Base-by-base conservation (phyloP, 495 filamentous ascomycete species). In the Hypomontagnella monticulosa region DNA sequence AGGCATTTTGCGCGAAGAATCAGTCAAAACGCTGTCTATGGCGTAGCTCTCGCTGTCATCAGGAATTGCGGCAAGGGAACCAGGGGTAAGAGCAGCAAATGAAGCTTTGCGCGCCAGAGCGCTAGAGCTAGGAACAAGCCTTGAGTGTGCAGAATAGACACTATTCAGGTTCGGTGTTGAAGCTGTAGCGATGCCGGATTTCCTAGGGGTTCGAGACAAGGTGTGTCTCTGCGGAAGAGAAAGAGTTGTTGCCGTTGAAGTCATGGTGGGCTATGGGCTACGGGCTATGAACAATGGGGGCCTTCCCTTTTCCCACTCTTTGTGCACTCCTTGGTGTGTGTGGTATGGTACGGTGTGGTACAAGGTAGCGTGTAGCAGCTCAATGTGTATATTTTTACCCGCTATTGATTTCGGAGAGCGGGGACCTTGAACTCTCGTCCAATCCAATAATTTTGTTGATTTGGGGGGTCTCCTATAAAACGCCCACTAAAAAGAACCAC, bases 41-140 rank as follows among this genome's bases (percentile, higher is more conserved):
- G 81, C 83, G 82, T 88, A 88, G 56, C 76, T 84, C 68, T 81
- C 79, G 68, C 77, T 84, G 56, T 83, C 84, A 83, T 89, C 86
- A 57, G 85, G 82, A 57, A 88, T 84, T 27, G 82, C 73, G 43
- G 85, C 85, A 50, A 87, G 77, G 10, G 83, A 85, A 70, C 79
- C 80, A 52, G 83, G 85, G 32, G 86, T 89, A 58, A 90, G 81
- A 32, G 88, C 82, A 62, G 83, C 83, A 53, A 89, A 77, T 32
- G 88, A 90, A 43, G 83, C 81, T 78, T 91, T 91, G 61, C 89
- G 87, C 70, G 83, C 77, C 48, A 88, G 79, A 48, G 78, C 76
- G 63, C 79, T 78, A 46, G 76, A 71, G 48, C 72, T 67, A 36
- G 80, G 73, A 27, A 73, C 68, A 32, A 85, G 75, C 57, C 74